A percentile compares a stretch with the other conserved stretches of the same genome.
Evolutionary conservation across 2,329 filamentous ascomycete species (phyloP).

Genomic region (Elsinoe australis): DNA sequence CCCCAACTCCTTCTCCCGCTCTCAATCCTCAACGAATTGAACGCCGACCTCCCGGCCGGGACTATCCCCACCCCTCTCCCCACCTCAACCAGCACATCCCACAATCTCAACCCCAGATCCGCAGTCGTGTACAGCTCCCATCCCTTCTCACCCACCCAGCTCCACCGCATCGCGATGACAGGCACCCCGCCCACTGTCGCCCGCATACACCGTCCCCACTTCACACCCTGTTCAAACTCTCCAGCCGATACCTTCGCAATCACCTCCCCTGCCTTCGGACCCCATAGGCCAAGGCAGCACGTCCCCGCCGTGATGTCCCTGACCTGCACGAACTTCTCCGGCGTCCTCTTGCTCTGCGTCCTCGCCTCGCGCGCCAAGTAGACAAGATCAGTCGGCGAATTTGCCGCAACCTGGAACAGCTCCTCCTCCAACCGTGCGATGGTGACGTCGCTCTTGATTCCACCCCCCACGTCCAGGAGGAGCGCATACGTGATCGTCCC

Average conservation of each 20-base stretch:
- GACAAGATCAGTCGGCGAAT: constrained; percentile 47
- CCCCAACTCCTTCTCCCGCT: constrained; percentile 53
- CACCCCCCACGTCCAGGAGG: constrained; percentile 47
- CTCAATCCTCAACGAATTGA: constrained; percentile 53
- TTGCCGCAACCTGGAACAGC: constrained; percentile 50
- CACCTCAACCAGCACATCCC: constrained; percentile 49
- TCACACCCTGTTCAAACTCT: constrained; percentile 43
- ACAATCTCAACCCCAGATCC: constrained; percentile 51
- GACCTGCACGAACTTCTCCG: constrained; percentile 43
- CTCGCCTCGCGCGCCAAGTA: constrained; percentile 50
- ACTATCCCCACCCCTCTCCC: constrained; percentile 50
- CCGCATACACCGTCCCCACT: constrained; percentile 45
- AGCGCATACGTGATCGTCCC: constrained; percentile 51
- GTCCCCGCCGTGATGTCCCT: constrained; percentile 54
- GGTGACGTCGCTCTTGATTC: constrained; percentile 51
- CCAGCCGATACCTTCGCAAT: constrained; percentile 40
- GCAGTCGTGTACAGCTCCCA: constrained; percentile 57
- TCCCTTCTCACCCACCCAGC: constrained; percentile 54
- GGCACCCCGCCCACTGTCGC: constrained; percentile 49
- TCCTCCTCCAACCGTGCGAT: constrained; percentile 46
- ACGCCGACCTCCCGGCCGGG: constrained; percentile 51
- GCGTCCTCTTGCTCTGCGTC: constrained; percentile 36
- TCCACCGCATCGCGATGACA: constrained; percentile 49
- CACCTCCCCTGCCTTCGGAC: constrained; percentile 48
- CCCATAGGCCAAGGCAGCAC: constrained; percentile 57